phyloP scores from a whole-genome alignment of 1,139 yeast species.

The Magnusiomyces fungicola region DNA sequence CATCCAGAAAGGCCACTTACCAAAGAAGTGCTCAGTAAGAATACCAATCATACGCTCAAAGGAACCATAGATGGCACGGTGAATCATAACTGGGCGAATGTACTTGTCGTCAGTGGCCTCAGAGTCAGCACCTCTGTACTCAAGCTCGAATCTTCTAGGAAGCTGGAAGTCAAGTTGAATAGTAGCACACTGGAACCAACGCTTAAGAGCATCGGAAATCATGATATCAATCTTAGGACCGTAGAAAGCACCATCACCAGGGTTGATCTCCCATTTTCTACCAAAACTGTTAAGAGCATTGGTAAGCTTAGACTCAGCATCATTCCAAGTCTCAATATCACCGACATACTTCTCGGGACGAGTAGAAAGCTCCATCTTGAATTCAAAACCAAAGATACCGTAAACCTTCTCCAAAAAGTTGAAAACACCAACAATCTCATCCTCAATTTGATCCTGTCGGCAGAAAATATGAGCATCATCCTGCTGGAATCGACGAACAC shows the following conservation, averaged over 20 bases:
- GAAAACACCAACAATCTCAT: conserved; percentile 72
- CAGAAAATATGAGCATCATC: conserved; percentile 99
- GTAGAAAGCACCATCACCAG: conserved; percentile 97
- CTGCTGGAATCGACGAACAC: conserved; percentile 97
- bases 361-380: conserved; percentile 84
- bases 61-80: conserved; percentile 95
- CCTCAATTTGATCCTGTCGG: conserved; percentile 76
- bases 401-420: conserved; percentile 74
- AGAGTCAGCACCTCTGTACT: conserved; percentile 63
- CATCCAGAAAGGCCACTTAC: conserved; percentile 99
- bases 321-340: conserved; percentile 77
- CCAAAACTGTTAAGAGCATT: conserved; percentile 69
- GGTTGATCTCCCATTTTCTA: conserved; percentile 83
- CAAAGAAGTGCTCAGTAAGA: conserved; percentile 92
- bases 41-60: conserved; percentile 98
- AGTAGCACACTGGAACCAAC: conserved; percentile 98
- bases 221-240: conserved; percentile 97
- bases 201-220: conserved; percentile 82
- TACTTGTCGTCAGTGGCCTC: conserved; percentile 28
- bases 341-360: conserved; percentile 93
- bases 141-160: conserved; percentile 84
- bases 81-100: conserved; percentile 89
- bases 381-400: conserved; percentile 80
- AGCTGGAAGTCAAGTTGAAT: conserved; percentile 96
- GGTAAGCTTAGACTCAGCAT: conserved; percentile 74